Evolutionary conservation across 176 grass and related monocot species (phyloP).

Genomic region (Leersia perrieri): DNA sequence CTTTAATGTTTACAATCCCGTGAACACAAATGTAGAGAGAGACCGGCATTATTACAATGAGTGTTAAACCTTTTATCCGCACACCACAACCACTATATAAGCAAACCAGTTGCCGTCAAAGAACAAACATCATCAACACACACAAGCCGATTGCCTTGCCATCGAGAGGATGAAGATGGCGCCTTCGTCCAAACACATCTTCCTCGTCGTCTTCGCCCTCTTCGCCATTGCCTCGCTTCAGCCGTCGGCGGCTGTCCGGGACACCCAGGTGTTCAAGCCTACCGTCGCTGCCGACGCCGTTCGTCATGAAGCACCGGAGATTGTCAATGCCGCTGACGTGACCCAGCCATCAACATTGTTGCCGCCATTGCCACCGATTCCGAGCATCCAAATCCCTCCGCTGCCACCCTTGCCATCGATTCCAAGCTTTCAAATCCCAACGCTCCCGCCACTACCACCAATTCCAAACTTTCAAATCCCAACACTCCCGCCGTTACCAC

Average conservation of each 20-base stretch:
- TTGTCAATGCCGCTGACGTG: neutral
- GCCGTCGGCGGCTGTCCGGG: neutral
- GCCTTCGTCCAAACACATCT: neutral
- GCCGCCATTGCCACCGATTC: too few relatives aligned
- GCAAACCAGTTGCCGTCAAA: too few relatives aligned
- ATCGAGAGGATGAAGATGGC: neutral
- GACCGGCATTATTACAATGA: too few relatives aligned
- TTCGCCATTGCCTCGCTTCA: neutral
- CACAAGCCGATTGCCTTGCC: too few relatives aligned
- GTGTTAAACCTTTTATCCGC: too few relatives aligned
- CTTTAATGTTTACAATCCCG: too few relatives aligned
- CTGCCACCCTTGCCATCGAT: neutral
- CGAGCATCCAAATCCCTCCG: too few relatives aligned
- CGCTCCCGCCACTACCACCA: neutral
- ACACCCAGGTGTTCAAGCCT: neutral
- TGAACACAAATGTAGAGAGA: too few relatives aligned
- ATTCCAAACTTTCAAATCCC: neutral
- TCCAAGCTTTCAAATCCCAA: neutral
- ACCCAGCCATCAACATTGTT: too few relatives aligned
- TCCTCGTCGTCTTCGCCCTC: neutral
- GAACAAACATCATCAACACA: too few relatives aligned
- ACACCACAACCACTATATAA: too few relatives aligned
- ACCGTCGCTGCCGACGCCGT: neutral
- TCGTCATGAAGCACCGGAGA: neutral
- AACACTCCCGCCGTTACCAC: neutral